A percentile compares a stretch with the other conserved stretches of the same genome.
phyloP scores from a whole-genome alignment of 805 yeast species.

The Candida nanaspora region DNA sequence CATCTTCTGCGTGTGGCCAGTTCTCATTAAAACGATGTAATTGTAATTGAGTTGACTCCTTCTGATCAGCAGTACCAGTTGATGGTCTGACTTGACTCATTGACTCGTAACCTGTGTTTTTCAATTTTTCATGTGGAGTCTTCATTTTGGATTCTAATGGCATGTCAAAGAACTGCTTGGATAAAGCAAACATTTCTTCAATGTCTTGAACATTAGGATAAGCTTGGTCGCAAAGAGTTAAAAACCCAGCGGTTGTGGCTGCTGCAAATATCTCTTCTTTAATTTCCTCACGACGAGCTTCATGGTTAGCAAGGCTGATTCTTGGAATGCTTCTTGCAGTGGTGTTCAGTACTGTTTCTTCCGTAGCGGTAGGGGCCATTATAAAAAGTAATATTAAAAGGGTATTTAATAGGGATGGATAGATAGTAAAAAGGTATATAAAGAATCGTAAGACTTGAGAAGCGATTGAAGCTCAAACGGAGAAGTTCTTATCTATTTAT shows the following conservation, averaged over 20 bases:
- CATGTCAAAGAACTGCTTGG: slow-evolving; percentile 18
- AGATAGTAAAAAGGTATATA: no score
- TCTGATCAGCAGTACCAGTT: slow-evolving; percentile 26
- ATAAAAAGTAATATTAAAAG: not conserved
- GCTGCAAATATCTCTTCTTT: slow-evolving; percentile 23
- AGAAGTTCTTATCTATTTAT: not conserved
- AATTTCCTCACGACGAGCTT: slow-evolving; percentile 23
- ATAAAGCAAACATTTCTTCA: slow-evolving; percentile 19
- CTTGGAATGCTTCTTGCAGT: slow-evolving; percentile 20
- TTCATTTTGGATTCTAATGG: slow-evolving; percentile 20
- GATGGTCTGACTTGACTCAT: slow-evolving; percentile 28
- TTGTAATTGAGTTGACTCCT: slow-evolving; percentile 26
- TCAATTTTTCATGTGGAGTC: slow-evolving; percentile 24
- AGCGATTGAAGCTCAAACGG: not conserved
- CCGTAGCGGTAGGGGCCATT: slow-evolving; percentile 1
- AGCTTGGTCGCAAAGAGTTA: slow-evolving; percentile 24
- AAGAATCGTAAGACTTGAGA: no score
- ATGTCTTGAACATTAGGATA: slow-evolving; percentile 24
- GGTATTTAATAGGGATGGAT: no score
- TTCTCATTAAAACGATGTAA: slow-evolving; percentile 22
- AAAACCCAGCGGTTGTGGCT: slow-evolving; percentile 24
- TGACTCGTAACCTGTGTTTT: slow-evolving; percentile 28
- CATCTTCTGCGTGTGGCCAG: slow-evolving; percentile 26
- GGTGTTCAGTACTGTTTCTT: not conserved
- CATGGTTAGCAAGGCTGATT: slow-evolving; percentile 20